These are phyloP conservation scores for Psidium guajava DNA, from an alignment of 345 rosid species.

Conservation along the genomic window DNA sequence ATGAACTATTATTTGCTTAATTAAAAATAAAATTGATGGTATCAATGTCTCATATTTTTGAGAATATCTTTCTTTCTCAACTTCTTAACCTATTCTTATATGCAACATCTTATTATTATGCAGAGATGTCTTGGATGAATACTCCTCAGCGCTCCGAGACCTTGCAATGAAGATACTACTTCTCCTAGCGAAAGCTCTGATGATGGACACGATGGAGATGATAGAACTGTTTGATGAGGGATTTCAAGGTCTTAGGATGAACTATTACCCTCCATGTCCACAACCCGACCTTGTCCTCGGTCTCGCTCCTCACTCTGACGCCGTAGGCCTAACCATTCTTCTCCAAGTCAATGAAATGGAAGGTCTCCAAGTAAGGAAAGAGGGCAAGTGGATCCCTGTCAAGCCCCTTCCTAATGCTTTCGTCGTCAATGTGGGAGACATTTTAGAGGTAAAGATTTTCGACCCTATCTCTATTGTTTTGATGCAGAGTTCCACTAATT, in stretches of 20 bases:
- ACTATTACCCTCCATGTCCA: conserved; percentile 9
- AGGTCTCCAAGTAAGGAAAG: conserved; percentile 8
- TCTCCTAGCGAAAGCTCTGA: not conserved
- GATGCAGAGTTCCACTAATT: not conserved
- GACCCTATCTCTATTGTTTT: not conserved
- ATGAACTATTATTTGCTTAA: no score
- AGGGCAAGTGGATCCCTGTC: conserved; percentile 18
- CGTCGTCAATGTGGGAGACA: conserved; percentile 36
- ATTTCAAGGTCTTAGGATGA: not conserved
- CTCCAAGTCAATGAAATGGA: conserved; percentile 3
- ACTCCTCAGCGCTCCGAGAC: not conserved
- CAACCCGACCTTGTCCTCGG: conserved; percentile 6
- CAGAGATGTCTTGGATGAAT: not conserved
- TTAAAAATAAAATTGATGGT: no score
- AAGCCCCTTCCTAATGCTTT: conserved; percentile 25
- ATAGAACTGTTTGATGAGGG: conserved; percentile 6
- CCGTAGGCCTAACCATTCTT: not conserved
- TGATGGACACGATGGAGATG: not conserved
- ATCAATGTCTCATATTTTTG: no score
- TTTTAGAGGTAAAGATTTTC: conserved; percentile 23
- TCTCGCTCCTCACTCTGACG: conserved; percentile 10
- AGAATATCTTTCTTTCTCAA: no score
- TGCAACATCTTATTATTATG: not conserved
- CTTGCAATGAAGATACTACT: conserved; percentile 6
- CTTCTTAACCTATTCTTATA: not conserved